Conservation (phyloP, 1,139 yeast genomes). For the Debaryomyces coudertii region DNA sequence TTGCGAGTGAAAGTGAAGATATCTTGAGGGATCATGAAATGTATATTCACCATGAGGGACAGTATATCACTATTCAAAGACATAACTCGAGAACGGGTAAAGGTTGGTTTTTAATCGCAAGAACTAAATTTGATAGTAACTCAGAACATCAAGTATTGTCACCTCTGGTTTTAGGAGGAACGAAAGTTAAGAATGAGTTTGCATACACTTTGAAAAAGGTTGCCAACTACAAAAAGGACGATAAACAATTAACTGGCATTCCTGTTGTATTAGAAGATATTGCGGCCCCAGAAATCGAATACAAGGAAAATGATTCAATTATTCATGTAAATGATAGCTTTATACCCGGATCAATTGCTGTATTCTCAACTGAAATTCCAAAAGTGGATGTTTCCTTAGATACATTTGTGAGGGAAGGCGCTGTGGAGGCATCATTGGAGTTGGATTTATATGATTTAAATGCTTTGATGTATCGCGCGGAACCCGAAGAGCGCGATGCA, state of each 20-base stretch:
- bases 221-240: constrained; percentile 52
- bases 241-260: constrained; percentile 55
- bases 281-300: constrained; percentile 51
- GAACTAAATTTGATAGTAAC: constrained; percentile 66
- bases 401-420: constrained; percentile 68
- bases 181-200: constrained; percentile 62
- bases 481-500: constrained; percentile 84
- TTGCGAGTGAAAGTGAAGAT: constrained; percentile 68
- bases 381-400: constrained; percentile 58
- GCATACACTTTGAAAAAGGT: constrained; percentile 57
- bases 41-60: constrained; percentile 94
- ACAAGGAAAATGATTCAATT: constrained; percentile 44
- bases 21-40: constrained; percentile 78
- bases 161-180: constrained; percentile 68
- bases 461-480: constrained; percentile 74
- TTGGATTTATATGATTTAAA: constrained; percentile 73
- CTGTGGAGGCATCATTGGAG: constrained; percentile 66
- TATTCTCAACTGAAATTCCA: constrained; percentile 73
- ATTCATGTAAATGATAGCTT: constrained; percentile 58
- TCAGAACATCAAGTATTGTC: constrained; percentile 55
- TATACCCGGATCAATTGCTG: constrained; percentile 90
- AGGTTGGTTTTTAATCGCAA: constrained; percentile 88
- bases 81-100: constrained; percentile 80
- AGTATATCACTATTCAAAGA: constrained; percentile 87
- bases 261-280: constrained; percentile 65